Evolutionary conservation across 306 rosid genomes (phyloP).

Genomic region (Carpinus fangiana): DNA sequence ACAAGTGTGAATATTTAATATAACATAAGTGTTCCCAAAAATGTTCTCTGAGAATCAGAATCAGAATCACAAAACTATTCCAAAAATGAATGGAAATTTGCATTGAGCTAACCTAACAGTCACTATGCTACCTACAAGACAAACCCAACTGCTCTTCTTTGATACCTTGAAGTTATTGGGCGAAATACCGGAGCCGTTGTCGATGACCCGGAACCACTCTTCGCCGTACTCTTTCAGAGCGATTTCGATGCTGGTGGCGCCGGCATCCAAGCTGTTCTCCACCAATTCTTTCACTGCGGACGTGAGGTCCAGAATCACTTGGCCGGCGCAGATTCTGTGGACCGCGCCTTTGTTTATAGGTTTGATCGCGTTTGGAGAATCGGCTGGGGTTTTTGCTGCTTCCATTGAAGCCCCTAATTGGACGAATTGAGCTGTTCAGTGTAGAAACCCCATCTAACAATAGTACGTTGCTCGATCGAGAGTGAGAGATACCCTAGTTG

Average conservation of each 20-base stretch:
- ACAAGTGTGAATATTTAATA: too few species aligned
- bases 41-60: too few species aligned
- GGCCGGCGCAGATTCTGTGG: constrained; percentile 89
- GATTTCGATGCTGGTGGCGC: constrained; percentile 82
- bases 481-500: constrained; percentile 19
- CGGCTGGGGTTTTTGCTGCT: constrained; percentile 31
- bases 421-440: neutral
- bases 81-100: too few species aligned
- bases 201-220: constrained; percentile 79
- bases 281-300: constrained; percentile 95
- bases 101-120: neutral
- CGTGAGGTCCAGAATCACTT: constrained; percentile 90
- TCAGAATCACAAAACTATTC: too few species aligned
- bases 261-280: constrained; percentile 95
- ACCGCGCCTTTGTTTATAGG: constrained; percentile 69
- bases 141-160: neutral
- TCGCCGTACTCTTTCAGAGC: constrained; percentile 71
- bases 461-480: neutral
- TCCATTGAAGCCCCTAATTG: constrained; percentile 36
- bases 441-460: neutral
- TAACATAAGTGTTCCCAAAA: too few species aligned
- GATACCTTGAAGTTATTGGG: constrained; percentile 68
- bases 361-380: constrained; percentile 47
- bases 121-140: neutral
- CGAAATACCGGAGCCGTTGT: constrained; percentile 87